A percentile compares a stretch with the other conserved stretches of the same genome.
Evolutionary conservation across 371 early-diverging fungal species (phyloP).

Genomic region (Mycotypha africana): DNA sequence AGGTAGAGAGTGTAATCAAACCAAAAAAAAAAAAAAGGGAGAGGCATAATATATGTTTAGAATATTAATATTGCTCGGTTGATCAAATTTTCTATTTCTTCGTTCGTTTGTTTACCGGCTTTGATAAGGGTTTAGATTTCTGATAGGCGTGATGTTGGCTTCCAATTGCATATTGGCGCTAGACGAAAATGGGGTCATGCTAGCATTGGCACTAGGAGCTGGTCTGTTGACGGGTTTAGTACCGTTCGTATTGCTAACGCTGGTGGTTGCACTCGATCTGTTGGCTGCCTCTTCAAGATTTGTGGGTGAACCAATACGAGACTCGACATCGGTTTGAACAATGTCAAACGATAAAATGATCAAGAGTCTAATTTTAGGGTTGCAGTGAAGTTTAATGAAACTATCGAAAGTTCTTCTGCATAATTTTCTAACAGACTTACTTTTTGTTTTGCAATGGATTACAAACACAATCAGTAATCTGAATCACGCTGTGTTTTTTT

Average conservation of each 20-base stretch:
- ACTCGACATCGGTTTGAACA: conserved; percentile 20
- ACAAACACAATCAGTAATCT: conserved; percentile 41
- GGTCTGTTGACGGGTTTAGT: background rate
- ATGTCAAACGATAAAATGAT: conserved; percentile 52
- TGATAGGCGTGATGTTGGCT: conserved; percentile 47
- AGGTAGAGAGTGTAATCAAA: background rate
- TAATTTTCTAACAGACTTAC: conserved; percentile 39
- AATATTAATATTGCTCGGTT: no score
- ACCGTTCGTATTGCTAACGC: conserved; percentile 1
- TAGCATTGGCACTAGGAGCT: background rate
- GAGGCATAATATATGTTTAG: no score
- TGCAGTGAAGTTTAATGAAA: background rate
- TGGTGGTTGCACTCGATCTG: conserved; percentile 3
- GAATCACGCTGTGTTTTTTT: conserved; percentile 46
- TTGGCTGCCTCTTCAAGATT: conserved; percentile 19
- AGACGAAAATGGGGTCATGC: conserved; percentile 28
- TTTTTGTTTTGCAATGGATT: conserved; percentile 52
- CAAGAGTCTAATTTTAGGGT: conserved; percentile 53
- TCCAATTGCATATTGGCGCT: conserved; percentile 53
- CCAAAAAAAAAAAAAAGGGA: background rate
- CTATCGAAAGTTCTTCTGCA: background rate
- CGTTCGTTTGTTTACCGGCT: conserved; percentile 46
- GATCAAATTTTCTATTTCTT: background rate
- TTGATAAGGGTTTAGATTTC: conserved; percentile 70
- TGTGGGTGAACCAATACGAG: conserved; percentile 41